Evolutionary conservation across 2,329 filamentous ascomycete species (phyloP).

Genomic region (Alternaria atra): DNA sequence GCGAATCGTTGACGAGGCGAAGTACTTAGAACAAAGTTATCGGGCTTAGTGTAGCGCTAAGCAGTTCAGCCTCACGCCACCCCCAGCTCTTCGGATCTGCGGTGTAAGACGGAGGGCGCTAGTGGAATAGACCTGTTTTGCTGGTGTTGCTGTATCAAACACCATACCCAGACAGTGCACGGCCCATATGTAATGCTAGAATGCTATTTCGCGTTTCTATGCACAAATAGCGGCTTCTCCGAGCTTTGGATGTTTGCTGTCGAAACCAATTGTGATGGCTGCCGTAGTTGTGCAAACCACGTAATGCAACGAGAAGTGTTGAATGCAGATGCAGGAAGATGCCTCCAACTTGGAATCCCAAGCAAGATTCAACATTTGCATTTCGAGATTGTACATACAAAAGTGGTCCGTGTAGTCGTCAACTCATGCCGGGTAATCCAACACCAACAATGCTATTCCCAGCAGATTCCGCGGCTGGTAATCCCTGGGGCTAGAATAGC

Average conservation of each 20-base stretch:
- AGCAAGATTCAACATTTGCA: neutral
- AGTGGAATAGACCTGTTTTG: constrained; percentile 21
- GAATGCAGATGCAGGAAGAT: neutral
- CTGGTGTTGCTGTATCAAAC: constrained; percentile 7
- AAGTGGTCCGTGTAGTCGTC: neutral
- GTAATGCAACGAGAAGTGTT: neutral
- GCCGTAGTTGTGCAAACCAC: neutral
- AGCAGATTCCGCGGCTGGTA: constrained; percentile 14
- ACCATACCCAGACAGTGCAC: neutral
- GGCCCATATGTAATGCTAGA: neutral
- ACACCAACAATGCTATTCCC: constrained; percentile 6
- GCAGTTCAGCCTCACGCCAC: constrained; percentile 18
- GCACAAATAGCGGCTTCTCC: neutral
- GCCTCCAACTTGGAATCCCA: neutral
- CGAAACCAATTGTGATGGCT: neutral
- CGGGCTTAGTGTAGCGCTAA: constrained; percentile 2
- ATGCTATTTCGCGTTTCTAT: neutral
- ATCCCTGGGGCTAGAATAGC: constrained; percentile 22
- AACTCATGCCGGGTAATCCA: neutral
- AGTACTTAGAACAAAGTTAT: neutral
- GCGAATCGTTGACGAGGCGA: neutral
- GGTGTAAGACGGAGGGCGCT: constrained; percentile 12
- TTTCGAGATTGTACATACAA: neutral
- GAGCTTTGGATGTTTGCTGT: neutral
- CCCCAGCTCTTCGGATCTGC: constrained; percentile 14